Conservation (phyloP, 1,284 basidiomycete species). For the Apiotrichum laibachii region DNA sequence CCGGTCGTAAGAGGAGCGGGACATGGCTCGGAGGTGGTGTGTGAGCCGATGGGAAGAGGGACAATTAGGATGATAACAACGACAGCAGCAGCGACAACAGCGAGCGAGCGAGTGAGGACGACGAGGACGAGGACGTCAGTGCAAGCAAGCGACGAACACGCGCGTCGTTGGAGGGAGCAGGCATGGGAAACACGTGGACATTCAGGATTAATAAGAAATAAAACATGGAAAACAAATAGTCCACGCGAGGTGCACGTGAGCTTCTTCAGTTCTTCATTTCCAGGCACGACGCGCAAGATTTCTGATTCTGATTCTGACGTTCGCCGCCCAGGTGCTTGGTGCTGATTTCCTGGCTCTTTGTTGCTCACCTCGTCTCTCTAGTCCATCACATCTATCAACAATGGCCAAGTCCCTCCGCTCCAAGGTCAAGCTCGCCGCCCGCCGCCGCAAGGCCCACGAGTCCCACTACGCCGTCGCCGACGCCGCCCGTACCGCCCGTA, state of each 20-base stretch:
- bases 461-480: conserved; percentile 80
- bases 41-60: background rate
- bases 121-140: conserved; percentile 19
- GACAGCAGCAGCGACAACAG: background rate
- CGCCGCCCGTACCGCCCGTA: conserved; percentile 74
- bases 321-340: no score
- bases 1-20: conserved; percentile 51
- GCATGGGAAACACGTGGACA: background rate
- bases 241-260: no score
- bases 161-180: conserved; percentile 1
- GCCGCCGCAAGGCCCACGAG: conserved; percentile 77
- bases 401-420: conserved; percentile 95
- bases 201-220: background rate
- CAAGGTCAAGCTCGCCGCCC: conserved; percentile 79
- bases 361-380: background rate
- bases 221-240: background rate
- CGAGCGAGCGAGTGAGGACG: background rate
- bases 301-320: background rate
- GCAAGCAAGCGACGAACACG: conserved; percentile 6
- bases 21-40: conserved; percentile 30
- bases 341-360: background rate
- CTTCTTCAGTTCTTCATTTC: background rate
- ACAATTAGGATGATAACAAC: background rate
- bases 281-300: conserved; percentile 7
- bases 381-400: conserved; percentile 12